Evolutionary conservation across 2,329 filamentous ascomycete species (phyloP).

Genomic region (Exutisphaerella laricina): DNA sequence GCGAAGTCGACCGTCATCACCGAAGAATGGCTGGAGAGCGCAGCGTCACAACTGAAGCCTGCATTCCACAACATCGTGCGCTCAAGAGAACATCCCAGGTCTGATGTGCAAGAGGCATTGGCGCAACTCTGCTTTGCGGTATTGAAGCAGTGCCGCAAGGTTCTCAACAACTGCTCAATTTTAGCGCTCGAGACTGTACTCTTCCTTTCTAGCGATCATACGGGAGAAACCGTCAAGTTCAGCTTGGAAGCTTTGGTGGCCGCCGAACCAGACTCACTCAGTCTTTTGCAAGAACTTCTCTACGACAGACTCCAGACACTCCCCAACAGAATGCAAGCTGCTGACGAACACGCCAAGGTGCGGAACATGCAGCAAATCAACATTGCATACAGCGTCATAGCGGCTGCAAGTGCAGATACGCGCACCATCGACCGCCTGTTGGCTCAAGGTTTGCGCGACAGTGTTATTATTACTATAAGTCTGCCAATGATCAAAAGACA

Average conservation of each 20-base stretch:
- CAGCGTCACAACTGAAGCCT: slow-evolving; percentile 72
- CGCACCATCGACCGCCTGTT: slow-evolving; percentile 63
- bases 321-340: slow-evolving; percentile 74
- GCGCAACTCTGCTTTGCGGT: slow-evolving; percentile 66
- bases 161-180: slow-evolving; percentile 61
- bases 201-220: slow-evolving; percentile 54
- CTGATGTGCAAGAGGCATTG: slow-evolving; percentile 63
- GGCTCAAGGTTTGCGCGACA: slow-evolving; percentile 66
- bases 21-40: slow-evolving; percentile 68
- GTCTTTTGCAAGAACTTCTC: slow-evolving; percentile 62
- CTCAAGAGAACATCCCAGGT: slow-evolving; percentile 63
- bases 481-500: slow-evolving; percentile 10
- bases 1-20: slow-evolving; percentile 28
- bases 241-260: slow-evolving; percentile 56
- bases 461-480: slow-evolving; percentile 52
- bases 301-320: slow-evolving; percentile 79
- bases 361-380: slow-evolving; percentile 70
- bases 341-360: slow-evolving; percentile 72
- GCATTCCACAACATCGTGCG: slow-evolving; percentile 73
- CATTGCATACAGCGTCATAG: slow-evolving; percentile 63
- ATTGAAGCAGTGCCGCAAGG: slow-evolving; percentile 70
- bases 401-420: slow-evolving; percentile 58
- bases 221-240: slow-evolving; percentile 32
- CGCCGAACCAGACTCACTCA: slow-evolving; percentile 57
- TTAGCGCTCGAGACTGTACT: slow-evolving; percentile 80